Evolutionary conservation across 768 basidiomycete species (phyloP).

Genomic region (Asterophora lycoperdoides): DNA sequence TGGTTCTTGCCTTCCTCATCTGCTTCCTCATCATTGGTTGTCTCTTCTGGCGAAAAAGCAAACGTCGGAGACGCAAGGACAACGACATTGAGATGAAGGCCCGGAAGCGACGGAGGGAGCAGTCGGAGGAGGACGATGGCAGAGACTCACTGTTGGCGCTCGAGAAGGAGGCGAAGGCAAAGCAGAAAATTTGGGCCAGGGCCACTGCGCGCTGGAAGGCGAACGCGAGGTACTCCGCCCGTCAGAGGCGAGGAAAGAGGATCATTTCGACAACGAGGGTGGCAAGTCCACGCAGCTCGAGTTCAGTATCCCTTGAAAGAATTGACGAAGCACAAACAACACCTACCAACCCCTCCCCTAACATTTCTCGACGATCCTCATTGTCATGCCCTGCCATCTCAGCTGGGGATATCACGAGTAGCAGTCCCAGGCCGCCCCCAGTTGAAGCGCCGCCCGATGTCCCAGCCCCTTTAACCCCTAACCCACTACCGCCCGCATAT

Average conservation of each 20-base stretch:
- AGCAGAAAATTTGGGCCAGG: constrained; percentile 59
- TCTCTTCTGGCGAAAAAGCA: constrained; percentile 54
- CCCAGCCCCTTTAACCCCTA: constrained; percentile 12
- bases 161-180: constrained; percentile 44
- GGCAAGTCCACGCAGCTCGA: constrained; percentile 27
- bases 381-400: constrained; percentile 11
- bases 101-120: constrained; percentile 22
- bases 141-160: constrained; percentile 23
- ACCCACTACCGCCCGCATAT: constrained; percentile 37
- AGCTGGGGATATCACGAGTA: neutral
- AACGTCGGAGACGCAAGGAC: constrained; percentile 26
- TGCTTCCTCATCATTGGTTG: constrained; percentile 57
- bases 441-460: no score
- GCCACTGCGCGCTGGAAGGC: constrained; percentile 69
- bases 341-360: constrained; percentile 10
- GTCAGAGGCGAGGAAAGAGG: constrained; percentile 51
- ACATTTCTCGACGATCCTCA: constrained; percentile 30
- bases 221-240: constrained; percentile 55
- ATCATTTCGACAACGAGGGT: constrained; percentile 17
- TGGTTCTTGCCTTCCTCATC: constrained; percentile 60
- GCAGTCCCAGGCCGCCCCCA: neutral
- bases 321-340: constrained; percentile 5
- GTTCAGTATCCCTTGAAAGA: constrained; percentile 14
- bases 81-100: constrained; percentile 52
- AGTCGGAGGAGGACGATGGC: constrained; percentile 22